Conservation (phyloP, 2,329 filamentous ascomycete species). For the Alternaria ethzedia region DNA sequence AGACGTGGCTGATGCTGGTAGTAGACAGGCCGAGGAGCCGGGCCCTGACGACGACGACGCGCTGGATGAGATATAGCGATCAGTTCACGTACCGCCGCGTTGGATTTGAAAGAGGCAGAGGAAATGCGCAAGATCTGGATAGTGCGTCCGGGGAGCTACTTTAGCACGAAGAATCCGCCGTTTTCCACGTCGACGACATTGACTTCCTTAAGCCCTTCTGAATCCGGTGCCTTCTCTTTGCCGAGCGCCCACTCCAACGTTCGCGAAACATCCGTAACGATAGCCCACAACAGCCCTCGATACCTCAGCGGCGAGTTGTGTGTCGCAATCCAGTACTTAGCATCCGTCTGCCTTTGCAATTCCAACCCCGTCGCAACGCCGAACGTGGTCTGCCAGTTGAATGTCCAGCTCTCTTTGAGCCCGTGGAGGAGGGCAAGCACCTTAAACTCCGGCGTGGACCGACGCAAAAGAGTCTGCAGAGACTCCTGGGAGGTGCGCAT, state of each 20-base stretch:
- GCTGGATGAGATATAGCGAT: neutral
- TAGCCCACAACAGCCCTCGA: neutral
- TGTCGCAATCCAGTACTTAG: neutral
- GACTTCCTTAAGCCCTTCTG: neutral
- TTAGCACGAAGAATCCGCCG: neutral
- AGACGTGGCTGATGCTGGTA: slow-evolving; percentile 3
- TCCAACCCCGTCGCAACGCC: neutral
- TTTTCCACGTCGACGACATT: neutral
- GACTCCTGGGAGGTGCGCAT: neutral
- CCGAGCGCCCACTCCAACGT: neutral
- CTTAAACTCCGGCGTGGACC: neutral
- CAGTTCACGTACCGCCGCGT: slow-evolving; percentile 2
- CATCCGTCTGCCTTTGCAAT: neutral
- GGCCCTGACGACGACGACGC: slow-evolving; percentile 1
- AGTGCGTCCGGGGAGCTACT: neutral
- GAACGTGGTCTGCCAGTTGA: neutral
- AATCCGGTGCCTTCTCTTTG: neutral
- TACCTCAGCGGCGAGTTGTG: neutral
- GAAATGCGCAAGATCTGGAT: neutral
- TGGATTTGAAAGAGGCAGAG: neutral
- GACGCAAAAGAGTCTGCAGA: neutral
- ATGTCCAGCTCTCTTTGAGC: neutral
- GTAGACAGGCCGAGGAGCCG: neutral
- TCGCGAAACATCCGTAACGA: neutral
- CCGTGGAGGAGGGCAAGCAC: neutral